Base-by-base conservation (phyloP, 306 rosid species). In the Citrullus colocynthis region DNA sequence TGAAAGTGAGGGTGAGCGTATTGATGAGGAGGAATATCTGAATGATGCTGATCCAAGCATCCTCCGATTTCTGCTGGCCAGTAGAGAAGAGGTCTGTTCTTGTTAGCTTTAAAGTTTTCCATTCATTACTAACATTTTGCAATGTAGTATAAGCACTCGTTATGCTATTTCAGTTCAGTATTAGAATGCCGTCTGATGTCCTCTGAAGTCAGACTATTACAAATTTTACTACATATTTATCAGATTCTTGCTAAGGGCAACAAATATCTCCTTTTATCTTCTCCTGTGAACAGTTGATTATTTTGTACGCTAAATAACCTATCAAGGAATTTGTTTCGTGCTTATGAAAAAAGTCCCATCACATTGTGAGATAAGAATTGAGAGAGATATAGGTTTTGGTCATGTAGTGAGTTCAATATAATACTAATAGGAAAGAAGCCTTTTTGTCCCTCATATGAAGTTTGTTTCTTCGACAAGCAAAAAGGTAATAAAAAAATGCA, bases 1-100 rank as follows among this genome's bases (percentile, higher is more conserved):
- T 74, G 99, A 92, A 81, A 84, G 92, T 37, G 97, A 92, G 83
- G 97, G 97, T 59, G 99, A 95, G 83, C 87, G 91, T 64, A 90
- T 92, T 8, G 87, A 89, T 76, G 91, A 41, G 73, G 97, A 95
- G 65, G 97, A 92, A 77, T 92, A 95, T 81, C 84, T 95, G 69
- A 92, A 92, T 66, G 92, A 90, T 13, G 30, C 89, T 70, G 97
- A 95, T 81, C 99, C 97, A 69, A 92, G 97, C 87, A 88, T 95
- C 79, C 97, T 95, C 66, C 90, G 93, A 7, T 91, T 95, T 84
- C 86, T 95, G 86, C 97, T 92, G 65, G 97, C 93, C 54, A 95
- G 97, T 89, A 86, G 97, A 83, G 93, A 88, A 88, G 97, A 95
- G 95, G 97, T 95, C 41, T 57, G 88, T 37, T 74, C 72, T 44